Evolutionary conservation across 805 yeast genomes (phyloP).

Genomic region (Ogataea thermomethanolica): DNA sequence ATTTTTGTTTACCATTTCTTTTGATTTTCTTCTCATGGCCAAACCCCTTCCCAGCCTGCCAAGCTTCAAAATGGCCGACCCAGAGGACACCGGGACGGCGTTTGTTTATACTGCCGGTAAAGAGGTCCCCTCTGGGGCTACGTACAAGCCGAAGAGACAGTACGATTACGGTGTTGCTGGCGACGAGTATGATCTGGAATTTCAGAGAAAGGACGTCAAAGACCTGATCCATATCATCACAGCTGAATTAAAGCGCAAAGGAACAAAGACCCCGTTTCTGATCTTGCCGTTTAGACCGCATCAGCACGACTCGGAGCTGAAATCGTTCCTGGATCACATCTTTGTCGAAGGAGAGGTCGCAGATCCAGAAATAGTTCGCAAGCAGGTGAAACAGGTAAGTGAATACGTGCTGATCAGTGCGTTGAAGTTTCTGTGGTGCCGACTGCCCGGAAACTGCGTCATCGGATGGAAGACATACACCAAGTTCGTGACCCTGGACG

Average conservation of each 20-base stretch:
- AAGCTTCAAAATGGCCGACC: constrained; percentile 16
- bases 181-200: constrained; percentile 36
- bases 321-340: constrained; percentile 51
- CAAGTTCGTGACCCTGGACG: constrained; percentile 62
- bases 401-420: constrained; percentile 71
- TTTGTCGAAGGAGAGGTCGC: constrained; percentile 53
- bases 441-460: constrained; percentile 74
- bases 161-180: constrained; percentile 23
- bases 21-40: constrained; percentile 6
- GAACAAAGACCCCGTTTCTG: constrained; percentile 63
- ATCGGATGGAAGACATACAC: constrained; percentile 85
- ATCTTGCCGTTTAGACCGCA: constrained; percentile 76
- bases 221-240: constrained; percentile 69
- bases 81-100: constrained; percentile 20
- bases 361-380: constrained; percentile 38
- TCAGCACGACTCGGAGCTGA: constrained; percentile 56
- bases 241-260: constrained; percentile 64
- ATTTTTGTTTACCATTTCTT: constrained; percentile 5
- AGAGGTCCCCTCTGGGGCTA: constrained; percentile 1
- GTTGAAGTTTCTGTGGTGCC: constrained; percentile 81
- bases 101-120: constrained; percentile 33
- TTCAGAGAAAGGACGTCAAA: constrained; percentile 63
- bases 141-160: constrained; percentile 28
- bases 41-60: constrained; percentile 28
- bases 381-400: constrained; percentile 50